These are phyloP conservation scores for Malassezia sympodialis DNA, from an alignment of 1,284 basidiomycete species.

Conservation along the genomic window DNA sequence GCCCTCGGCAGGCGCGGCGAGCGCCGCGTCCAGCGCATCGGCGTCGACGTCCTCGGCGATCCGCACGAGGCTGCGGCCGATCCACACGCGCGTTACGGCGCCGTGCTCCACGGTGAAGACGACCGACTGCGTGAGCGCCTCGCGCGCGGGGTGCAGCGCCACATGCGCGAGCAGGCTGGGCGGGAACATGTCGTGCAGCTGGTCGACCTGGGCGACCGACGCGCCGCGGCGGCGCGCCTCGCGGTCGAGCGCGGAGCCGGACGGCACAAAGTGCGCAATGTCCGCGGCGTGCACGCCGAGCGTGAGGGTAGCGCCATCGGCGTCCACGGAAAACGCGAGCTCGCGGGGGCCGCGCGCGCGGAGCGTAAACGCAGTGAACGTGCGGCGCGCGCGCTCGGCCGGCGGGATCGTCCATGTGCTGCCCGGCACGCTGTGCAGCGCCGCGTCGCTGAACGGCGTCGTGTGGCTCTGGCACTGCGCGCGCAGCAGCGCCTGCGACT, in stretches of 20 bases:
- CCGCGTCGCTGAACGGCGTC: conserved; percentile 54
- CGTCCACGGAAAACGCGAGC: conserved; percentile 83
- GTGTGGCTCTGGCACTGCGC: conserved; percentile 65
- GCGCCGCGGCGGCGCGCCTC: conserved; percentile 95
- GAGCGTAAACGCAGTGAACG: conserved; percentile 58
- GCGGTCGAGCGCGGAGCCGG: conserved; percentile 88
- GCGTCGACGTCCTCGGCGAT: not conserved
- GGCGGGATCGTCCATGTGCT: conserved; percentile 90
- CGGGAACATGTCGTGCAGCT: conserved; percentile 53
- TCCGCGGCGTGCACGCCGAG: conserved; percentile 92
- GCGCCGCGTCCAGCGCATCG: not conserved
- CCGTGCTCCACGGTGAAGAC: conserved; percentile 73
- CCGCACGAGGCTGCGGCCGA: conserved; percentile 73
- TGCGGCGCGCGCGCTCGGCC: conserved; percentile 75
- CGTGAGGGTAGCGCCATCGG: conserved; percentile 80
- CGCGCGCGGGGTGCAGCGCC: not conserved
- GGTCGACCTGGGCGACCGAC: conserved; percentile 89
- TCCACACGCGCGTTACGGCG: conserved; percentile 75
- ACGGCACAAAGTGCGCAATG: conserved; percentile 85
- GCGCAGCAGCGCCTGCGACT: conserved; percentile 91
- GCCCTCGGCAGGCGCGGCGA: not conserved
- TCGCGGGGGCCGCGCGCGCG: conserved; percentile 51
- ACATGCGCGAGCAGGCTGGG: conserved; percentile 28
- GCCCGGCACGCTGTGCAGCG: conserved; percentile 89
- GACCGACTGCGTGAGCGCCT: conserved; percentile 18